These are phyloP conservation scores for Bipolaris cookei DNA, from an alignment of 2,329 filamentous ascomycete genomes.

Conservation along the genomic window DNA sequence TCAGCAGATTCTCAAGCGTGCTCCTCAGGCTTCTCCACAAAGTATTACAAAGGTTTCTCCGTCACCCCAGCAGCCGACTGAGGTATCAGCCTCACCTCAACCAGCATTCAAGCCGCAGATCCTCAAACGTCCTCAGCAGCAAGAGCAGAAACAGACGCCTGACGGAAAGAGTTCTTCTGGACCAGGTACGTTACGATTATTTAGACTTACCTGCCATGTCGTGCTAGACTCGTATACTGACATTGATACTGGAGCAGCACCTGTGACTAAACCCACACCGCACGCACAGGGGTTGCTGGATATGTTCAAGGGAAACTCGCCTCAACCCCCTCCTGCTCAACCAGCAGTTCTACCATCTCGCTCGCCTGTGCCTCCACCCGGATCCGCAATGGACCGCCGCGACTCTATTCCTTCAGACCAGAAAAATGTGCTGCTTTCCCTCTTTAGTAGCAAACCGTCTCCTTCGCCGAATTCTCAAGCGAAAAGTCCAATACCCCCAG, in stretches of 20 bases:
- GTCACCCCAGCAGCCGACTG: constrained; percentile 6
- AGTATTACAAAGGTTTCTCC: constrained; percentile 12
- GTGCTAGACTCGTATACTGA: not conserved
- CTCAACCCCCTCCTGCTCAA: constrained; percentile 19
- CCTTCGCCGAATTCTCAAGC: constrained; percentile 19
- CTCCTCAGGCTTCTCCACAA: constrained; percentile 15
- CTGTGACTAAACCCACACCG: constrained; percentile 17
- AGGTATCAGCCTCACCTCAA: constrained; percentile 20
- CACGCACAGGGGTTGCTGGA: constrained; percentile 31
- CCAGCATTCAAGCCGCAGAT: constrained; percentile 46
- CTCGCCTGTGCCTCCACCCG: constrained; percentile 13
- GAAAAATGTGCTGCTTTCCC: constrained; percentile 46
- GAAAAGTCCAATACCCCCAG: constrained; percentile 28
- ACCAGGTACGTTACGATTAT: not conserved
- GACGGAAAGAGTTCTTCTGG: not conserved
- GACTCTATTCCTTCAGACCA: constrained; percentile 41
- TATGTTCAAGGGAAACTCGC: constrained; percentile 28
- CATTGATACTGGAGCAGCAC: not conserved
- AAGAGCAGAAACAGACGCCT: constrained; percentile 18
- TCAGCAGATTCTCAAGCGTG: constrained; percentile 36
- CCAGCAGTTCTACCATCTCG: constrained; percentile 14
- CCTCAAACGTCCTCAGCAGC: constrained; percentile 44
- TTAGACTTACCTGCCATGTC: too few relatives aligned
- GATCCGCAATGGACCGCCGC: constrained; percentile 32
- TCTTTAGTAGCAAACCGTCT: constrained; percentile 38